A percentile compares a stretch with the other conserved stretches of the same genome.
phyloP scores from a whole-genome alignment of 352 stramenopile genomes.

The Pilasporangium apinafurcum region DNA sequence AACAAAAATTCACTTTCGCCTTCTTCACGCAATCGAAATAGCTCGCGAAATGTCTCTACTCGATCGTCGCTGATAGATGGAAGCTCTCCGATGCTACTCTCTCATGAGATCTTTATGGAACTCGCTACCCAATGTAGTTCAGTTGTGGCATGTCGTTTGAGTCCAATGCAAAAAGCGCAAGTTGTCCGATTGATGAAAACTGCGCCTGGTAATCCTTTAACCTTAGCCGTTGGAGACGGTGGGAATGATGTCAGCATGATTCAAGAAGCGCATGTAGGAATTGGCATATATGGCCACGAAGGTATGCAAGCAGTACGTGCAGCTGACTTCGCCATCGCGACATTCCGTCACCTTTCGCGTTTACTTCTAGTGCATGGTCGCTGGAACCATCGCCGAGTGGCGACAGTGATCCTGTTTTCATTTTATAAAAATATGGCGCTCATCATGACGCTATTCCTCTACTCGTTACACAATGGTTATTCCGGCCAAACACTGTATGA shows the following conservation, averaged over 20 bases:
- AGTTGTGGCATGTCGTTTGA: slow-evolving; percentile 84
- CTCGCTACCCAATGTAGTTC: slow-evolving; percentile 81
- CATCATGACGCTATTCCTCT: slow-evolving; percentile 92
- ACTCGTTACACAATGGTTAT: slow-evolving; percentile 84
- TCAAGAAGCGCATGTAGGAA: slow-evolving; percentile 97
- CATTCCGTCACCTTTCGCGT: slow-evolving; percentile 72
- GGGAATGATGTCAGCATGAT: slow-evolving; percentile 99
- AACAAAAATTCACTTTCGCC: slow-evolving; percentile 6
- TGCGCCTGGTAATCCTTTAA: slow-evolving; percentile 63
- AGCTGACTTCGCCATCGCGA: slow-evolving; percentile 82
- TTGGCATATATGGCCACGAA: slow-evolving; percentile 98
- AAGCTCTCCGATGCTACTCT: slow-evolving; percentile 13
- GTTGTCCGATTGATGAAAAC: slow-evolving; percentile 93
- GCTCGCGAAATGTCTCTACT: slow-evolving; percentile 31
- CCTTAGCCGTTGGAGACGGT: slow-evolving; percentile 97
- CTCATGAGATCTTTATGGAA: slow-evolving; percentile 72
- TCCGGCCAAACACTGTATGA: slow-evolving; percentile 88
- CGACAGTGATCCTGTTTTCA: slow-evolving; percentile 78
- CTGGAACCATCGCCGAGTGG: slow-evolving; percentile 81
- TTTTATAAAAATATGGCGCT: slow-evolving; percentile 93
- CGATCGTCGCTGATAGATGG: slow-evolving; percentile 19
- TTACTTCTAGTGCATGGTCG: slow-evolving; percentile 77
- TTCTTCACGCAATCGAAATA: slow-evolving; percentile 6
- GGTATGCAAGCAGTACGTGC: slow-evolving; percentile 86
- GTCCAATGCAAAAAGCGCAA: slow-evolving; percentile 90